Evolutionary conservation across 2,329 filamentous ascomycete genomes (phyloP).

Genomic region (Rhytidhysteron rufulum): DNA sequence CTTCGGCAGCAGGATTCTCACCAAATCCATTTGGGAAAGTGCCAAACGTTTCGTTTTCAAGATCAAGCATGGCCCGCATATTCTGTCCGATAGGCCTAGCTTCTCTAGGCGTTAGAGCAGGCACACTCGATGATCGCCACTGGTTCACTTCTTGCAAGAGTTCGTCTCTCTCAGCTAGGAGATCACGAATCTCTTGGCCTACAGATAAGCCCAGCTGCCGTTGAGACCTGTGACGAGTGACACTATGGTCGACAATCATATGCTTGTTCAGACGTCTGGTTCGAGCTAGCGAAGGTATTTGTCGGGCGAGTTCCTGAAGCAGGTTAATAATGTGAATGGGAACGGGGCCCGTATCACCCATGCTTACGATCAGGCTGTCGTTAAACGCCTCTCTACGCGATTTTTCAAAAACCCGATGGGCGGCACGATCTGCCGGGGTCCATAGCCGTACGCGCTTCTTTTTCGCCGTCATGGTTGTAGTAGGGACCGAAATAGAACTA

Average conservation of each 20-base stretch:
- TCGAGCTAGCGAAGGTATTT: conserved; percentile 12
- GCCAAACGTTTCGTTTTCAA: conserved; percentile 15
- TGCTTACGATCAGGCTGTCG: conserved; percentile 15
- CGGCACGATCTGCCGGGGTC: conserved; percentile 17
- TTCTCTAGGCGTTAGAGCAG: conserved; percentile 4
- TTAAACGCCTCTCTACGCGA: conserved; percentile 19
- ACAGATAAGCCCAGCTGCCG: conserved; percentile 9
- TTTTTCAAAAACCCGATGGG: conserved; percentile 20
- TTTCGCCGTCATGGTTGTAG: conserved; percentile 6
- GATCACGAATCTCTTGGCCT: conserved; percentile 7
- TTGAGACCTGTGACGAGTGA: conserved; percentile 12
- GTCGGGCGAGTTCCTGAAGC: conserved; percentile 17
- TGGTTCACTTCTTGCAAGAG: conserved; percentile 13
- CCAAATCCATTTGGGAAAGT: conserved; percentile 17
- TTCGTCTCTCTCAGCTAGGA: conserved; percentile 15
- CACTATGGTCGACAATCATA: conserved; percentile 18
- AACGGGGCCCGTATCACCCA: background rate
- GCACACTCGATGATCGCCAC: conserved; percentile 8
- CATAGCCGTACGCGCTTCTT: conserved; percentile 17
- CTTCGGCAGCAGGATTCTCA: conserved; percentile 11
- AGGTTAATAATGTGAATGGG: background rate
- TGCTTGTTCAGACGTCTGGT: conserved; percentile 18
- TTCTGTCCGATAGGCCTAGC: conserved; percentile 5
- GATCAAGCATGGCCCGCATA: conserved; percentile 5
- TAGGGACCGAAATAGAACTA: no score